A percentile compares a stretch with the other conserved stretches of the same genome.
These are phyloP conservation scores for Sanghuangporus weigelae DNA, from an alignment of 1,284 basidiomycete species.

Conservation along the genomic window DNA sequence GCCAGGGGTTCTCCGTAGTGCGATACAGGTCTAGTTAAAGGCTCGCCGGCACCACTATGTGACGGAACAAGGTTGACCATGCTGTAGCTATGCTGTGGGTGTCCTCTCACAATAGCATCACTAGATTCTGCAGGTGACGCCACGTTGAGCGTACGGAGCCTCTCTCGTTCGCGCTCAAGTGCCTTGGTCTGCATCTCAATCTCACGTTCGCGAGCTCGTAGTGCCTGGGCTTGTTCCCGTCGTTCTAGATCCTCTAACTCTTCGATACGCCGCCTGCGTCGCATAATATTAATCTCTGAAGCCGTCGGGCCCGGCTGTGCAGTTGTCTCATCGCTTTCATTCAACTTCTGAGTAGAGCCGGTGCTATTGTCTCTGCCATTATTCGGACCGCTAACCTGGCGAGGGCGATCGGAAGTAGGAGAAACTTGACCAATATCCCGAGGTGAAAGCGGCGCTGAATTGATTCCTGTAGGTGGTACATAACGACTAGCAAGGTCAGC, in stretches of 20 bases:
- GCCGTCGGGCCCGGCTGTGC: not conserved
- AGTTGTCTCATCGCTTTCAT: not conserved
- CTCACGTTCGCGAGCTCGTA: slow-evolving; percentile 55
- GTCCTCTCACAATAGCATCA: not conserved
- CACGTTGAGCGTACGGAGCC: slow-evolving; percentile 24
- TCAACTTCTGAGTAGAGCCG: not conserved
- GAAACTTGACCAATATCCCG: slow-evolving; percentile 6
- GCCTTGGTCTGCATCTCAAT: slow-evolving; percentile 47
- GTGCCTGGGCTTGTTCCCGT: slow-evolving; percentile 47
- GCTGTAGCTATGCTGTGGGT: slow-evolving; percentile 17
- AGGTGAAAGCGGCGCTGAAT: slow-evolving; percentile 6
- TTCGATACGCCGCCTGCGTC: slow-evolving; percentile 40
- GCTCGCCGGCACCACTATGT: not conserved
- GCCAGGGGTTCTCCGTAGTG: slow-evolving; percentile 11
- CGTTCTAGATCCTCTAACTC: slow-evolving; percentile 47
- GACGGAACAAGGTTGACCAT: slow-evolving; percentile 12
- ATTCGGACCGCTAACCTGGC: slow-evolving; percentile 8
- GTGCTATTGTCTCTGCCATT: not conserved
- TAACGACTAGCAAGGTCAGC: slow-evolving; percentile 62
- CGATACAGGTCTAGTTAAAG: slow-evolving; percentile 5
- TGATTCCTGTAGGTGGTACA: slow-evolving; percentile 32
- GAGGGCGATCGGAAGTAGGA: slow-evolving; percentile 3
- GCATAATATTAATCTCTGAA: slow-evolving; percentile 30
- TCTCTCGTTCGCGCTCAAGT: slow-evolving; percentile 46
- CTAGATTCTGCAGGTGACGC: slow-evolving; percentile 6